A percentile compares a stretch with the other conserved stretches of the same genome.
Conservation (phyloP, 495 filamentous ascomycete genomes). For the Eremomyces bilateralis region DNA sequence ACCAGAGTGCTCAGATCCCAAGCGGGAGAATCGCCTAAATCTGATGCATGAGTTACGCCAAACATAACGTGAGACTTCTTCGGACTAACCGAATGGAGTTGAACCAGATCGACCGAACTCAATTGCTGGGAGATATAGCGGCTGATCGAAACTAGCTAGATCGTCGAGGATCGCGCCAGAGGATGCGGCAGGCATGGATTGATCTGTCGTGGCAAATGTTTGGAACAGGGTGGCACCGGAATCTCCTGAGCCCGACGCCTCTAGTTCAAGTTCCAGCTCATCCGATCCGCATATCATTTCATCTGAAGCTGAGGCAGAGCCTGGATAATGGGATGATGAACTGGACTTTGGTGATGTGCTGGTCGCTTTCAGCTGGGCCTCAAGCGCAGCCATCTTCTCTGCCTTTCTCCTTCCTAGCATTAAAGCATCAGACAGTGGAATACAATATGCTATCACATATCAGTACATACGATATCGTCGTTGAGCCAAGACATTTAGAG, state of each 20-base stretch:
- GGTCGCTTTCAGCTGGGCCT: slow-evolving; percentile 5
- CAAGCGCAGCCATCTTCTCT: slow-evolving; percentile 9
- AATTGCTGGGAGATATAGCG: no score
- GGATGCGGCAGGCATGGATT: no score
- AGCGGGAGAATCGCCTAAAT: neutral
- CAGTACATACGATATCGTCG: slow-evolving; percentile 25
- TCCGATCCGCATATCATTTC: neutral
- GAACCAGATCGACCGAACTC: no score
- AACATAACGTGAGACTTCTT: neutral
- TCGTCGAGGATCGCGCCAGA: no score
- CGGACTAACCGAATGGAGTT: neutral
- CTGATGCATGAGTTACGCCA: neutral
- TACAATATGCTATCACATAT: neutral
- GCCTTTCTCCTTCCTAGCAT: slow-evolving; percentile 9
- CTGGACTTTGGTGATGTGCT: slow-evolving; percentile 1
- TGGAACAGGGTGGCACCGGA: neutral
- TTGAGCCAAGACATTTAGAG: slow-evolving; percentile 28
- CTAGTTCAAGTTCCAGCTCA: no score
- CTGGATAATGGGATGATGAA: neutral
- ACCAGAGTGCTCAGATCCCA: neutral
- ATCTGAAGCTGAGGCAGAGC: neutral
- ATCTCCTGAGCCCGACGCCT: no score
- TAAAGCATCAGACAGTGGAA: neutral
- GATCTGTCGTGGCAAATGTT: neutral
- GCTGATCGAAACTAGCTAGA: no score